Evolutionary conservation across 208 protist genomes (phyloP), one percentile per base, ranked within the genome.

Genomic region (Porcisia hertigi): DNA sequence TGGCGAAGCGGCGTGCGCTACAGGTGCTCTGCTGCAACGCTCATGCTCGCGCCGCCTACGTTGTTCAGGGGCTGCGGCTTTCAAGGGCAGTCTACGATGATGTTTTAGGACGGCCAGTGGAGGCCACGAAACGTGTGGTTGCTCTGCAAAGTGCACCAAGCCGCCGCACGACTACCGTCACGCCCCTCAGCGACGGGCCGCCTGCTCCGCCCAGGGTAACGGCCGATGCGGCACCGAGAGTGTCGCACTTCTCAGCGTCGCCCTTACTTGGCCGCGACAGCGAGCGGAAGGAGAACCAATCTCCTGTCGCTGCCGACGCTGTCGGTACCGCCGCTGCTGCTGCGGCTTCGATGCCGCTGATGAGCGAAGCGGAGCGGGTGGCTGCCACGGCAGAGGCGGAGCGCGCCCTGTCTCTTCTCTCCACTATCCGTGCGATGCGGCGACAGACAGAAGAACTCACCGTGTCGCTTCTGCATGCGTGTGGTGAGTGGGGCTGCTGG

Each of bases 401-500:
- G 41, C 78, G 82, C 2, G 87, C 83, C 23, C 57, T 89, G 55
- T 59, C 67, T 9, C 70, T 92, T 63, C 79, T 94, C 30, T 65
- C 65, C 41, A 75, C 75, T 16, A 79, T 94, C 9, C 87, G 87
- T 11, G 77, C 73, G 8, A 60, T 94, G 52, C 87, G 89, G 11
- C 75, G 75, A 14, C 83, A 94, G 62, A 89, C 87, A 12, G 89
- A 94, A 55, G 82, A 86, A n/a, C 75, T 92, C 30, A 88, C 84
- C 3, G 62, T 86, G 23, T 62, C 59, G 16, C 73, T 94, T 23
- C 79, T 94, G 41, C 85, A 92, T 65, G 76, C 87, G 23, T 84
- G 76, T 30, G 87, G 84, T 16, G 87, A 88, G 71, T 87, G 80
- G 82, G 74, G 69, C 39, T 94, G 87, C 76, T 93, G 89, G 89